Base-by-base conservation (phyloP, 2,329 filamentous ascomycete species). In the Acephala macrosclerotiorum region DNA sequence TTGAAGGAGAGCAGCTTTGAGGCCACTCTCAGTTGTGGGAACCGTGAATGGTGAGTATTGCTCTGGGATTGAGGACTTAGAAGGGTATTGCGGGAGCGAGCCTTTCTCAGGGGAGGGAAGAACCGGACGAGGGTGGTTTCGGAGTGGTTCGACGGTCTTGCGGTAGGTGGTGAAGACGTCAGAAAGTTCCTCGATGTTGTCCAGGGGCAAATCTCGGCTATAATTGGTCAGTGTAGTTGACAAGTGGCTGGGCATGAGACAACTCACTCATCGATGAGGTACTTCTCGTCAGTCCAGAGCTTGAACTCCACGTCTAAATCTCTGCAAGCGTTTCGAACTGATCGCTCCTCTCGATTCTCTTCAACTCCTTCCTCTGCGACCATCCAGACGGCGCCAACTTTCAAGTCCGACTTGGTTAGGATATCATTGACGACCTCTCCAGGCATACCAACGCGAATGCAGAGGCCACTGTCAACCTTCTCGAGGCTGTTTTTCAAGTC, bases 101-200 rank as follows among this genome's bases (percentile, higher is more conserved):
- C 75, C 75, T 25, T 80, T 79, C 1, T 77, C 72, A 0, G 89
- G 89, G 1, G 78, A 79, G 0, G 89, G 82, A 1, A 91, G 75
- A 0, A 82, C 75, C 1, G 80, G 75, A 47, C 91, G 84, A 3
- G 92, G 91, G 14, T 85, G 85, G 45, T 87, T 81, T 49, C 89
- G 85, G 1, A 94, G 80, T 0, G 91, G 91, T 69, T 94, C 91
- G 61, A 92, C 85, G 2, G 83, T 85, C 77, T 93, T 94, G 8
- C 91, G 85, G 71, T 91, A 95, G 0, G 85, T 85, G 0, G 92
- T 94, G 75, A 93, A 95, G 1, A 94, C 83, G 72, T 94, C 90
- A 1, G 91, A 90, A 1, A 94, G 81, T 1, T 92, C 85, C 36
- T 82, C 74, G 0, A 88, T 81, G 3, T 82, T 78, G 2, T 83